Base-by-base conservation (phyloP, 108 stramenopile genomes). In the Chaetoceros tenuissimus region DNA sequence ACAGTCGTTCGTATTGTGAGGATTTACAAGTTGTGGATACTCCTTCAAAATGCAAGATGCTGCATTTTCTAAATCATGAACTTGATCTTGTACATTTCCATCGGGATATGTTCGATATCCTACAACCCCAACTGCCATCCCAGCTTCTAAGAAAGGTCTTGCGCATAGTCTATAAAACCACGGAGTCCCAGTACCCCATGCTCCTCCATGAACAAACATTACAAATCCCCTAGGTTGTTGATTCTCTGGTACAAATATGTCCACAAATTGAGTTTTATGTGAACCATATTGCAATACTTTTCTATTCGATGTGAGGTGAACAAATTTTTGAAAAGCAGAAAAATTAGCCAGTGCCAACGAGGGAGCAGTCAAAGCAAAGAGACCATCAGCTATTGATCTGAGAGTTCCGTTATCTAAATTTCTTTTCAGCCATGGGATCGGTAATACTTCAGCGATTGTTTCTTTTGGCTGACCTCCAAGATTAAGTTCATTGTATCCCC, bases 371-470 rank as follows among this genome's bases (percentile, higher is more conserved):
- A 53, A 24, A 22, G 52, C 47, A n/a, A 85, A 72, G 3, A 81
- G 0, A 3, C 34, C 22, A 69, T 91, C 83, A 21, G 56, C 63
- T 7, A 83, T 53, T 5, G 24, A 60, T 8, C 83, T 71, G 59
- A 91, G 83, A 1, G 48, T 53, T 31, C 88, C 88, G 28, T 26
- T 44, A 64, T 91, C 89, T 3, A 85, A 75, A 21, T 78, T 19
- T 18, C 24, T 30, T 66, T 84, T 65, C 53, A 82, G 84, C 64
- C 70, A 67, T 19, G 57, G 8, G 48, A 86, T 31, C 1, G 84
- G 79, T 5, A 90, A 45, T n/a, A n/a, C n/a, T n/a, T n/a, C n/a
- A n/a, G n/a, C n/a, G n/a, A n/a, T n/a, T n/a, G n/a, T n/a, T n/a
- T n/a, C n/a, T n/a, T n/a, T n/a, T n/a, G n/a, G n/a, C n/a, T n/a